phyloP scores from a whole-genome alignment of 768 basidiomycete genomes.

The Hydnomerulius pinastri region DNA sequence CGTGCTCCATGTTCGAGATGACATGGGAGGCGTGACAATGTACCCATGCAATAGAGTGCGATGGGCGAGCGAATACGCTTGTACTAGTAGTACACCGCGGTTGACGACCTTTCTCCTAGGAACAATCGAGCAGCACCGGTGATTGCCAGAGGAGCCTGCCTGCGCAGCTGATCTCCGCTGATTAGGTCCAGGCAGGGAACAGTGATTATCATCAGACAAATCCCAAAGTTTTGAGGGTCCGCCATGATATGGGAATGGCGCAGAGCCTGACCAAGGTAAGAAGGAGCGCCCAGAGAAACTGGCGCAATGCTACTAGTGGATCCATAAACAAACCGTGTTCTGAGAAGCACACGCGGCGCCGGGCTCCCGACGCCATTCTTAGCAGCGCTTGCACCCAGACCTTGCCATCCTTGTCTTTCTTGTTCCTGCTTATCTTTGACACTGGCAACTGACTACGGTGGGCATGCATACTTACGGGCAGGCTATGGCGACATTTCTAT shows the following conservation, averaged over 20 bases:
- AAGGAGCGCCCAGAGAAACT: not conserved
- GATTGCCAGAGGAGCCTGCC: not conserved
- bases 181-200: slow-evolving; percentile 6
- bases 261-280: not conserved
- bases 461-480: not conserved
- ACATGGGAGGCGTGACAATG: not conserved
- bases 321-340: not conserved
- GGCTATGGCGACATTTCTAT: not conserved
- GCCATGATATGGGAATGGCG: not conserved
- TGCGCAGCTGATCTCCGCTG: slow-evolving; percentile 11
- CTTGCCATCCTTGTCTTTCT: not conserved
- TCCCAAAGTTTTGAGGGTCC: slow-evolving; percentile 16
- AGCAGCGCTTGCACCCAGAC: not conserved
- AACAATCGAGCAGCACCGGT: slow-evolving; percentile 1
- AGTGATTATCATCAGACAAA: slow-evolving; percentile 24
- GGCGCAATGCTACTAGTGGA: not conserved
- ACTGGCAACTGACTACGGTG: not conserved
- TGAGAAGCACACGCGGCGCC: not conserved
- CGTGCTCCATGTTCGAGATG: not conserved
- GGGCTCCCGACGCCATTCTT: slow-evolving; percentile 3
- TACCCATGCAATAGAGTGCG: not conserved
- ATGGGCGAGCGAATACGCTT: slow-evolving; percentile 10
- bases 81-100: not conserved
- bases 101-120: not conserved
- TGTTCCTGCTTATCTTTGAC: not conserved